A percentile compares a stretch with the other conserved stretches of the same genome.
These are phyloP conservation scores for Fusarium irregulare DNA, from an alignment of 2,329 filamentous ascomycete genomes.

Conservation along the genomic window DNA sequence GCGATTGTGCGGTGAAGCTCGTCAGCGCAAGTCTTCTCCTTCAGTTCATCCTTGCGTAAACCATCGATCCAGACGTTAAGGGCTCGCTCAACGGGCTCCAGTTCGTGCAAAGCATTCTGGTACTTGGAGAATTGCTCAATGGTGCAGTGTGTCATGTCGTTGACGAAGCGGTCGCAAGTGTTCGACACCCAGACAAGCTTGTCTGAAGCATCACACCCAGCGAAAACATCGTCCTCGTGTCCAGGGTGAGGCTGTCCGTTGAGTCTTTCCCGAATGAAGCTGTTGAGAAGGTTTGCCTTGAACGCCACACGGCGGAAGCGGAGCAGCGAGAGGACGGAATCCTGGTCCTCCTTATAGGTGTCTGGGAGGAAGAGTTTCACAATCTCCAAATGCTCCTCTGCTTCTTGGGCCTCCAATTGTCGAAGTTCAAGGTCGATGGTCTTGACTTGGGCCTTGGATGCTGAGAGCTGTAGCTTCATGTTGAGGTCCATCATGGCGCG, in stretches of 20 bases:
- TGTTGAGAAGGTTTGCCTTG: constrained; percentile 83
- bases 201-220: constrained; percentile 83
- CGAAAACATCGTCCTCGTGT: constrained; percentile 81
- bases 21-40: constrained; percentile 82
- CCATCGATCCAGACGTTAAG: constrained; percentile 90
- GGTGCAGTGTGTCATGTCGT: constrained; percentile 81
- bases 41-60: constrained; percentile 84
- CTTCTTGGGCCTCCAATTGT: constrained; percentile 88
- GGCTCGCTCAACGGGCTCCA: constrained; percentile 90
- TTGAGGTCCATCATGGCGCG: constrained; percentile 97
- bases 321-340: constrained; percentile 88
- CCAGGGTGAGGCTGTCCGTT: constrained; percentile 74
- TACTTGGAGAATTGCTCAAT: constrained; percentile 82
- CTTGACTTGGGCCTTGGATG: constrained; percentile 91
- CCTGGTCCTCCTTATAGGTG: constrained; percentile 80
- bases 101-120: constrained; percentile 83
- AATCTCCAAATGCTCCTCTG: constrained; percentile 87
- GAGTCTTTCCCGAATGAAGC: constrained; percentile 82
- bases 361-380: constrained; percentile 91
- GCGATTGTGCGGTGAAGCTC: constrained; percentile 87
- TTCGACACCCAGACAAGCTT: constrained; percentile 85
- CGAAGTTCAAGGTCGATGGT: constrained; percentile 91
- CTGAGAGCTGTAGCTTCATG: constrained; percentile 89
- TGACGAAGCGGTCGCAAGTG: constrained; percentile 87
- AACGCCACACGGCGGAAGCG: constrained; percentile 89